Base-by-base conservation (phyloP, 2,329 filamentous ascomycete species). In the Diplodia corticola region DNA sequence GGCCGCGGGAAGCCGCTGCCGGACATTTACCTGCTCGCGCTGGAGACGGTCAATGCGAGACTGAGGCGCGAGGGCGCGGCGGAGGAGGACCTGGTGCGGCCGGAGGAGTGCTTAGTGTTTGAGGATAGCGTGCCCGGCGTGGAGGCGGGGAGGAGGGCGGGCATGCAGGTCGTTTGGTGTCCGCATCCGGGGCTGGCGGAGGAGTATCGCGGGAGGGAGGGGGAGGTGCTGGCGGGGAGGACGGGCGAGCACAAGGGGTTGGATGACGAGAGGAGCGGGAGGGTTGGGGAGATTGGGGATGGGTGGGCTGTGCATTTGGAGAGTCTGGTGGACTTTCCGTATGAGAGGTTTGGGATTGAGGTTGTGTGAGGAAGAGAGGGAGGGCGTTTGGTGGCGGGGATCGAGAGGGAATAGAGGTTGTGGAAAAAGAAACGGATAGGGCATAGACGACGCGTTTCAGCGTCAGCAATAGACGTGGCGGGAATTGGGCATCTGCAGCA, bases 41-140 rank as follows among this genome's bases (percentile, higher is more conserved):
- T 99, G 65, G 83, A 91, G 78, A 91, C 89, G 3, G 89, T 99
- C 76, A 99, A 99, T 78, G 86, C 86, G 50, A 87, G 87, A 17
- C 82, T 96, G 6, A 80, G 80, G 12, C 69, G 82, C 0, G 78
- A 82, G 4, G 87, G 86, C 0, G 49, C 17, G n/a, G 71, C 73
- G 46, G 88, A 90, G 61, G 80, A 84, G 69, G 80, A 85, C 67
- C 82, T 84, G 63, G 89, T 99, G 69, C 83, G 76, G 64, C 92
- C 93, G 0, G 90, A 91, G 70, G 94, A 98, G 78, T 98, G 95
- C 75, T 83, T 99, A 17, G 95, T 98, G 0, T 98, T 99, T 73
- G 95, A 99, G 80, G 95, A 99, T 78, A 92, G 90, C 53, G 93
- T 98, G 1, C 92, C 93, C 0, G 95, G 95, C 4, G 92, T 97